Evolutionary conservation across 106 monocot genomes (phyloP).

Genomic region (Dendrobium chrysotoxum): DNA sequence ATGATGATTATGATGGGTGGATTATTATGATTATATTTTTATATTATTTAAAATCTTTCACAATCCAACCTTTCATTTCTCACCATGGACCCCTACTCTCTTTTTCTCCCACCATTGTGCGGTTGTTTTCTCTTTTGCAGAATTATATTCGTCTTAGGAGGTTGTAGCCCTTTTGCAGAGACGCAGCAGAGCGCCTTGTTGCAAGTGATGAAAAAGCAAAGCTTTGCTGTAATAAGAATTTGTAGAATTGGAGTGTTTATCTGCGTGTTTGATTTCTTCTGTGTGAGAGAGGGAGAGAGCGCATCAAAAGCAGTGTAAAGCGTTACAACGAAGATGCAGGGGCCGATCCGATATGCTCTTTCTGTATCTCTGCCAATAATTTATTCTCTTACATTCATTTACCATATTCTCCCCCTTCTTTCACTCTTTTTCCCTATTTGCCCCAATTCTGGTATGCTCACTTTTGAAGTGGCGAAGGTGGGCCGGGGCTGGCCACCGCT

Average conservation of each 20-base stretch:
- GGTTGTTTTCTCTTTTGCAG: constrained; percentile 1
- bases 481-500: neutral
- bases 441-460: neutral
- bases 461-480: constrained; percentile 1
- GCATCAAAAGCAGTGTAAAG: constrained; percentile 8
- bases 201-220: constrained; percentile 1
- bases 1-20: neutral
- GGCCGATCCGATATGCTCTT: neutral
- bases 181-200: neutral
- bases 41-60: neutral
- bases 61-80: neutral
- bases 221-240: neutral
- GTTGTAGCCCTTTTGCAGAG: constrained; percentile 3
- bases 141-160: constrained; percentile 8
- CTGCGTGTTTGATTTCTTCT: neutral
- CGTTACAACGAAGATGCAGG: constrained; percentile 2
- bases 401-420: neutral
- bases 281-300: neutral
- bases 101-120: neutral
- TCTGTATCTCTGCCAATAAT: neutral
- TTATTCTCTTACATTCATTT: neutral
- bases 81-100: neutral
- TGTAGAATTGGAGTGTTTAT: neutral
- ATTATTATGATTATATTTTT: neutral
- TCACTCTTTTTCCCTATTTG: neutral